Base-by-base conservation (phyloP, 2,329 filamentous ascomycete species). In the Hypoxylon sp. region DNA sequence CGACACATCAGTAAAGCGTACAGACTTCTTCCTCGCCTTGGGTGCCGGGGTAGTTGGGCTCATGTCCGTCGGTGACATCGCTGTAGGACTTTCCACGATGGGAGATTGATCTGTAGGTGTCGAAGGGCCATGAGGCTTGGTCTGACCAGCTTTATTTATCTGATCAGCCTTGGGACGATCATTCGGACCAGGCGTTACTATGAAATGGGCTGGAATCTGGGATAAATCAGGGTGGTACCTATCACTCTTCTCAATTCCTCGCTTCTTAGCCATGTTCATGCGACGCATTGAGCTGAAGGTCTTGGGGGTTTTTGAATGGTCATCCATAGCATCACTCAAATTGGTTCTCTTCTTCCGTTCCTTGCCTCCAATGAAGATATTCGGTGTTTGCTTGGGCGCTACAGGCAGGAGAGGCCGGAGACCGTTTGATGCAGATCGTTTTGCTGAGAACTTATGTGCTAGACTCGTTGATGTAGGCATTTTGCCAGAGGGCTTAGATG, bases 341-440 rank as follows among this genome's bases (percentile, higher is more conserved):
- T 57, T 71, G 2, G 46, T 31, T 9, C 74, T 69, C 13, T 62
- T 60, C 53, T 73, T 77, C 20, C 61, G 66, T 17, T 59, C 64
- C 48, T 69, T 77, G 2, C 79, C 78, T 7, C 69, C 69, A 5
- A 64, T 55, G 36, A 82, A 82, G 1, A 82, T 72, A 49, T 81
- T 82, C 9, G 47, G 56, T 5, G 49, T 29, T 34, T 20, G 57
- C 29, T 16, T 38, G 17, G 36, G 47, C 16, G 44, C 23, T 30
- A n/a, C 40, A 20, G 42, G 47, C 29, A 42, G 55, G 20, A 40
- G 46, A 29, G 43, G 55, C 35, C 66, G 19, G 60, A 69, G 12
- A 58, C 53, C 30, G 42, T 51, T 38, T 63, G 67, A 9, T 59
- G n/a, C n/a, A n/a, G n/a, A n/a, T n/a, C n/a, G n/a, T n/a, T n/a